These are phyloP conservation scores for Yamadazyma songkhlaensis DNA, from an alignment of 1,139 yeast species.

Conservation along the genomic window DNA sequence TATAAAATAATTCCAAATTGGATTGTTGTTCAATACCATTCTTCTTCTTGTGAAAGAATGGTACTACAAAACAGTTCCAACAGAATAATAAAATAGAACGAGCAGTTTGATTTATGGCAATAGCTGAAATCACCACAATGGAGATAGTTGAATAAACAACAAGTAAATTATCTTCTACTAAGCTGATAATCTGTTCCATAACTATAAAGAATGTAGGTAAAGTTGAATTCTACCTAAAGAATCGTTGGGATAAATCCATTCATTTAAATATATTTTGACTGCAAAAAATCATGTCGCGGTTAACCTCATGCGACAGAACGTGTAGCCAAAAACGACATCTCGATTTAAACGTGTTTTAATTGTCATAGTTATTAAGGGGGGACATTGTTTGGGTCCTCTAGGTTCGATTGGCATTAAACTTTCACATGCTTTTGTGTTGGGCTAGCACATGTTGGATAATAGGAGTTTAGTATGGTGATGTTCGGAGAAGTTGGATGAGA, in stretches of 20 bases:
- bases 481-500: too few species aligned
- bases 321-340: background rate
- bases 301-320: too few species aligned
- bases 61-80: conserved; percentile 67
- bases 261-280: background rate
- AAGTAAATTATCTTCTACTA: background rate
- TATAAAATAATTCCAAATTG: conserved; percentile 68
- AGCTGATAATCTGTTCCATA: background rate
- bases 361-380: too few species aligned
- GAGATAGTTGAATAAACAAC: conserved; percentile 8
- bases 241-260: background rate
- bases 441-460: too few species aligned
- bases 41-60: conserved; percentile 44
- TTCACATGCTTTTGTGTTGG: too few species aligned
- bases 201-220: too few species aligned
- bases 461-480: too few species aligned
- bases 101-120: conserved; percentile 21
- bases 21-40: conserved; percentile 46
- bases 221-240: too few species aligned
- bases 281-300: background rate
- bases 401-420: too few species aligned
- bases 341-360: background rate
- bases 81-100: conserved; percentile 35
- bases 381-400: too few species aligned
- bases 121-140: conserved; percentile 15